These are phyloP conservation scores for Plantago ovata DNA, from an alignment of 257 asterid genomes.

Conservation along the genomic window DNA sequence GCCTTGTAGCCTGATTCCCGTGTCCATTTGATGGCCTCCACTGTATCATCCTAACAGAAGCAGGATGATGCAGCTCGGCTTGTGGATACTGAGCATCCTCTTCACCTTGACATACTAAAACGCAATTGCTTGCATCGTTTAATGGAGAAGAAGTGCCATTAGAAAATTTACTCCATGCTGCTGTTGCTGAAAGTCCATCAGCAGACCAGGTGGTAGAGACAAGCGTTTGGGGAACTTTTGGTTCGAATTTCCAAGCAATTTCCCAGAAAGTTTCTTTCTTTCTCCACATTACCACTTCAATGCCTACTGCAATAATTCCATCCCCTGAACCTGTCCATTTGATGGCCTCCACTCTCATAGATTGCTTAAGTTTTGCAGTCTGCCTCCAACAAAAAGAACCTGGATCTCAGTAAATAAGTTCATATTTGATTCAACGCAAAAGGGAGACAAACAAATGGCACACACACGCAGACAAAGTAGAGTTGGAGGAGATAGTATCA, in stretches of 20 bases:
- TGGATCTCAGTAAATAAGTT: constrained; percentile 95
- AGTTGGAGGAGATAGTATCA: too few relatives aligned
- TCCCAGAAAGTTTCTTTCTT: constrained; percentile 74
- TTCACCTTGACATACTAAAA: constrained; percentile 54
- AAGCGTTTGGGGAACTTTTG: constrained; percentile 67
- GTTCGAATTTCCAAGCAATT: constrained; percentile 80
- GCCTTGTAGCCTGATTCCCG: constrained; percentile 42
- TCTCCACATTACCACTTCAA: constrained; percentile 81
- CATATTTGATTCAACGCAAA: constrained; percentile 32
- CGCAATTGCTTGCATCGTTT: constrained; percentile 46
- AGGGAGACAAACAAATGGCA: constrained; percentile 22
- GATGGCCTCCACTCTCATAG: constrained; percentile 71
- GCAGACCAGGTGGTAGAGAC: constrained; percentile 77
- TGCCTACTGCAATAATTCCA: constrained; percentile 82
- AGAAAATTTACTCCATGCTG: constrained; percentile 45
- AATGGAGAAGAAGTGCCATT: constrained; percentile 30
- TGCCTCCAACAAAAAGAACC: constrained; percentile 99
- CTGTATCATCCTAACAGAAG: constrained; percentile 77
- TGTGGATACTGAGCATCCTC: constrained; percentile 37
- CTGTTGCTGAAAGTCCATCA: constrained; percentile 78
- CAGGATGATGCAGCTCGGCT: constrained; percentile 70
- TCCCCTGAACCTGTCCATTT: constrained; percentile 97
- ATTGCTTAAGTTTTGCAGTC: constrained; percentile 70
- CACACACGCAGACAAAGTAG: not conserved
- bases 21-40: constrained; percentile 76